These are phyloP conservation scores for Calendula officinalis DNA, from an alignment of 129 eudicot species.

Conservation along the genomic window DNA sequence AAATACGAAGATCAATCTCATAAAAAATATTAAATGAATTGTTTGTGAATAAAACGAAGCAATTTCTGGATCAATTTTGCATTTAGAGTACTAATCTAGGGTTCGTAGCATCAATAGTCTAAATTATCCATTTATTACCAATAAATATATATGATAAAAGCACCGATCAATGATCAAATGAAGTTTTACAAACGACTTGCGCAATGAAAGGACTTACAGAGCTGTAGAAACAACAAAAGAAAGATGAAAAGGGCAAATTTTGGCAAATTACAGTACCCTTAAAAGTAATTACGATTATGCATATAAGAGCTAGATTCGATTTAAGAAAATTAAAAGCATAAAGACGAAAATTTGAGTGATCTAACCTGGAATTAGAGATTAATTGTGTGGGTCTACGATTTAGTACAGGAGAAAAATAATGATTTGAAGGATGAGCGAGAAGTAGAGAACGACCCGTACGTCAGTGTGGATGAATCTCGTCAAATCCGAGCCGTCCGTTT, in stretches of 20 bases:
- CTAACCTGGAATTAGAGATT: constrained; percentile 17
- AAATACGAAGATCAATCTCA: neutral
- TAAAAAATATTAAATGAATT: neutral
- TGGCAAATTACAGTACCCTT: neutral
- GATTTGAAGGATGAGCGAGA: neutral
- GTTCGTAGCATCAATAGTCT: constrained; percentile 6
- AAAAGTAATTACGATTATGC: neutral
- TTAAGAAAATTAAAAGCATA: neutral
- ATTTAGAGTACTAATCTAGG: constrained; percentile 16
- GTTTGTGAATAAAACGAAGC: neutral
- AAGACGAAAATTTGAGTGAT: neutral
- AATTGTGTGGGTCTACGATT: constrained; percentile 14
- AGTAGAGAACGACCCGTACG: neutral
- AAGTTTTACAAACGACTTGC: neutral
- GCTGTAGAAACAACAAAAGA: constrained; percentile 1
- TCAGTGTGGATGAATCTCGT: neutral
- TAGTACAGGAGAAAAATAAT: constrained; percentile 7
- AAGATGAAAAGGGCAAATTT: neutral
- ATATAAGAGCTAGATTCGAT: constrained; percentile 13
- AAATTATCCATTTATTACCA: neutral
- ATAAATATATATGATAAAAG: neutral
- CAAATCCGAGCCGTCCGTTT: constrained; percentile 3
- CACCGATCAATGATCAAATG: constrained; percentile 5
- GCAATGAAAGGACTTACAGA: constrained; percentile 13
- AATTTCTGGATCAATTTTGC: constrained; percentile 9